Evolutionary conservation across 225 moss, liverwort and hornwort species (phyloP), one percentile per base, ranked within the genome.

Genomic region (Pleurozium schreberi): DNA sequence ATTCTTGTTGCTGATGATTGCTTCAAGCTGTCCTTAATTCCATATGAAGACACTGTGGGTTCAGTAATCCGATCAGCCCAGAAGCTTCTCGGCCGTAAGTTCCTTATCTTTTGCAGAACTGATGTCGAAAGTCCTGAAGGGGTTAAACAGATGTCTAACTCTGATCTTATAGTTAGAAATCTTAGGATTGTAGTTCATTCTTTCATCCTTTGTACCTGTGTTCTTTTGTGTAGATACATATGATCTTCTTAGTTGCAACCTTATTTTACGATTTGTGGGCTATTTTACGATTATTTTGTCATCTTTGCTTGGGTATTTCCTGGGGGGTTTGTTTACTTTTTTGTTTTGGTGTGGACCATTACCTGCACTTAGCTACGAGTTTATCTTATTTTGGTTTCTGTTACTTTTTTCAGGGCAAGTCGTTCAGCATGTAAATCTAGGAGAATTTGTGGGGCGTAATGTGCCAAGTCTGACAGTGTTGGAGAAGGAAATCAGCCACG

Each of bases 1-100:
- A 27, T 99, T 82, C 91, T 99, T 80, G 87, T 99, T 89, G 97
- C 99, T 66, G 99, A 99, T 91, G 99, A 97, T 90, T 97, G 97
- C 94, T 97, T 96, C 87, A 96, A 95, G 92, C 66, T 96, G 57
- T 95, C 96, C n/a, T 89, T 90, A 82, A 81, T 96, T 82, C 94
- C 99, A 36, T 94, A 94, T 82, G 97, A 95, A 81, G 90, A 94
- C 59, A 88, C 86, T 80, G 87, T 92, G 69, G 96, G 96, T 85
- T 87, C 96, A 88, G 93, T 99, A 63, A 93, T 94, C 61, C 95
- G 96, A 90, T 94, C 97, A 58, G 91, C 94, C 53, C 94, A 96
- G 89, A 99, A 96, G 91, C 94, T 97, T 88, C 91, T 96, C 90
- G 96, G 97, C 59, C 97, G 97, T 97, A 95, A 74, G 97, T 94